These are phyloP conservation scores for Heliamphora exappendiculata DNA, from an alignment of 148 eudicot species.

Conservation along the genomic window DNA sequence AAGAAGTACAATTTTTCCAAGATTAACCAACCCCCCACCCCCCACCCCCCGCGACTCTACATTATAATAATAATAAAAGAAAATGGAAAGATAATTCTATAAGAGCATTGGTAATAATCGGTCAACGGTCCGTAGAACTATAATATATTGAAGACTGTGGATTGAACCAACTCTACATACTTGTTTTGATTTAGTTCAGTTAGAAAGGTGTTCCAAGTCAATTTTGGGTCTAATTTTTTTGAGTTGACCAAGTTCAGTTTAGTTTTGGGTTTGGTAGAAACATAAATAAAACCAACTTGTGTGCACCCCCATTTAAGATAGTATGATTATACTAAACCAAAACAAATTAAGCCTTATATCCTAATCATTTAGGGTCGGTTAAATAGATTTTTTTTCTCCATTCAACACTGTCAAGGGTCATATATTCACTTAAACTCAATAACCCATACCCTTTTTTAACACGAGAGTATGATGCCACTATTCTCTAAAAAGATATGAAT, in stretches of 20 bases:
- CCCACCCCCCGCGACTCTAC: neutral
- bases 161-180: neutral
- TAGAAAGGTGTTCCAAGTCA: neutral
- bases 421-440: no score
- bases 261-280: neutral
- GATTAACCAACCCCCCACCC: neutral
- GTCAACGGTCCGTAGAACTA: neutral
- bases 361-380: no score
- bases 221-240: neutral
- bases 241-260: neutral
- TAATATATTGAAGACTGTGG: neutral
- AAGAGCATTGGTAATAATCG: neutral
- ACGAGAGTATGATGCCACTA: no score
- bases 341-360: no score
- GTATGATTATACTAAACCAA: neutral
- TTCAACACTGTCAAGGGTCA: no score
- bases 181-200: neutral
- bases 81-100: neutral
- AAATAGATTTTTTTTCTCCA: no score
- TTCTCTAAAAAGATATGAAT: neutral
- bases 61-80: neutral
- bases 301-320: neutral
- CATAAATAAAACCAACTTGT: neutral
- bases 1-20: neutral
- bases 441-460: no score